Conservation (phyloP, 148 eudicot species). For the Chenopodium berlandieri region DNA sequence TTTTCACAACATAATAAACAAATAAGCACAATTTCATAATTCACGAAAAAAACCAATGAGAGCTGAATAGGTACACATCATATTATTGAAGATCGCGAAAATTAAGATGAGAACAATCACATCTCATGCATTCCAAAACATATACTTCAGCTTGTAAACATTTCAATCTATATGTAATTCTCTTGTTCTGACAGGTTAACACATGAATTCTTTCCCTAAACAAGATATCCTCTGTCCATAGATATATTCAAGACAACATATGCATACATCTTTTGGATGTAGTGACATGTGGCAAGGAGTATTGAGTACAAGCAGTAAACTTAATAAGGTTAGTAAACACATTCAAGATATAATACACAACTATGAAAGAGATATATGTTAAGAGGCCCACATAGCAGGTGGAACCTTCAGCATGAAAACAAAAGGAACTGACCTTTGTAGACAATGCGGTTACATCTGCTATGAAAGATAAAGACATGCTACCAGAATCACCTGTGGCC, state of each 20-base stretch:
- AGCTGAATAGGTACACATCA: not conserved
- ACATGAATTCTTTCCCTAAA: not conserved
- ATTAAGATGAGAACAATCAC: not conserved
- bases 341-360: not conserved
- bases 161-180: not conserved
- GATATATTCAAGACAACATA: not conserved
- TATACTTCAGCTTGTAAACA: too few relatives aligned
- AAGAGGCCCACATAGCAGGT: not conserved
- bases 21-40: not conserved
- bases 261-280: not conserved
- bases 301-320: not conserved
- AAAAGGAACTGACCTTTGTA: slow-evolving; percentile 49
- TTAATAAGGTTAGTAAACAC: not conserved
- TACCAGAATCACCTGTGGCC: slow-evolving; percentile 56
- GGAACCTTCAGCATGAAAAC: not conserved
- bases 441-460: slow-evolving; percentile 48
- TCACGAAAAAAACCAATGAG: not conserved
- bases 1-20: not conserved
- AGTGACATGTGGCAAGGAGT: not conserved
- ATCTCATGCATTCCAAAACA: not conserved
- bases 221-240: not conserved
- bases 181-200: not conserved
- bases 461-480: slow-evolving; percentile 60
- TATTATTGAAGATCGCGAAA: not conserved
- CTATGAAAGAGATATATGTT: not conserved